A percentile compares a stretch with the other conserved stretches of the same genome.
phyloP scores from a whole-genome alignment of 2,329 filamentous ascomycete genomes.

The Lanzia echinophila region DNA sequence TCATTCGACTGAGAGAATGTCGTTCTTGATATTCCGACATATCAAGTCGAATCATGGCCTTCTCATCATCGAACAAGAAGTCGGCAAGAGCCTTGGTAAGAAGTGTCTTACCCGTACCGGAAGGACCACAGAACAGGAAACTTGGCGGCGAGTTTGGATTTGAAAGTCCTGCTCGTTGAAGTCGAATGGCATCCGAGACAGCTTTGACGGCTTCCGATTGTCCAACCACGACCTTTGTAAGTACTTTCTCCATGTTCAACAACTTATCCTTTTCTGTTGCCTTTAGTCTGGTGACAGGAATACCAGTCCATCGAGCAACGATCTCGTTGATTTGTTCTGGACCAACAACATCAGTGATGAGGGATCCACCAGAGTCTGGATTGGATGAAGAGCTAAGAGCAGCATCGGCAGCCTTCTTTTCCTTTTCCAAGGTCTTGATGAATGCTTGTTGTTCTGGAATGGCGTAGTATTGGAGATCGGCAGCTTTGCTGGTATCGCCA shows the following conservation, averaged over 20 bases:
- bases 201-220: slow-evolving; percentile 90
- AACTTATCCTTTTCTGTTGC: slow-evolving; percentile 98
- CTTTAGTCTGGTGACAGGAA: slow-evolving; percentile 87
- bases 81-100: slow-evolving; percentile 95
- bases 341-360: slow-evolving; percentile 89
- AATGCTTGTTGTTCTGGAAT: slow-evolving; percentile 83
- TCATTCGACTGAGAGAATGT: slow-evolving; percentile 93
- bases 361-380: slow-evolving; percentile 57
- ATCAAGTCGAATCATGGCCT: slow-evolving; percentile 97
- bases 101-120: slow-evolving; percentile 95
- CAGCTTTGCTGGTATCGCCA: slow-evolving; percentile 77
- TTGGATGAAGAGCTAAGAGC: slow-evolving; percentile 48
- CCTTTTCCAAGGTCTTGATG: slow-evolving; percentile 74
- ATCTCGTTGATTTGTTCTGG: slow-evolving; percentile 99
- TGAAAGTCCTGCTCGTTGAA: slow-evolving; percentile 87
- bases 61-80: slow-evolving; percentile 95
- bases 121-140: slow-evolving; percentile 98
- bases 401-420: slow-evolving; percentile 73
- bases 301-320: slow-evolving; percentile 95
- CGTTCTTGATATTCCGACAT: slow-evolving; percentile 99
- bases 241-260: slow-evolving; percentile 88
- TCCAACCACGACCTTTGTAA: slow-evolving; percentile 80
- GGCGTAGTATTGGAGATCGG: slow-evolving; percentile 93
- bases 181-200: slow-evolving; percentile 90
- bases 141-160: slow-evolving; percentile 97